Evolutionary conservation across 495 filamentous ascomycete genomes (phyloP).

Genomic region (Penicillium argentinense): DNA sequence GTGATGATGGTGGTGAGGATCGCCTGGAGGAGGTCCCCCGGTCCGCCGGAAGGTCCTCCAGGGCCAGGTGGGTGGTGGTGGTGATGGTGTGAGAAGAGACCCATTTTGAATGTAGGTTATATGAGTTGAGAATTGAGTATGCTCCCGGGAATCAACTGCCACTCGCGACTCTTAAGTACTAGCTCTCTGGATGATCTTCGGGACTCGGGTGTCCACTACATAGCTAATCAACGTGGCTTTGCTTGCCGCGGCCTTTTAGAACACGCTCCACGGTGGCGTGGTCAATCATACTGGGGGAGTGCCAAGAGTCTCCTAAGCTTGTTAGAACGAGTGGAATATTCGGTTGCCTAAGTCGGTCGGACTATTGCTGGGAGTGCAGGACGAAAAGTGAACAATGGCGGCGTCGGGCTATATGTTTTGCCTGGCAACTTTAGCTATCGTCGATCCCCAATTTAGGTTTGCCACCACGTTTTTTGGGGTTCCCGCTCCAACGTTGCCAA

Average conservation of each 20-base stretch:
- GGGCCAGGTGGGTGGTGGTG: neutral
- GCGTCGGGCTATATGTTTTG: neutral
- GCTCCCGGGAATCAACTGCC: no score
- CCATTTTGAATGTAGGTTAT: constrained; percentile 5
- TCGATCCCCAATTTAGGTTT: neutral
- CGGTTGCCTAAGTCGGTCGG: neutral
- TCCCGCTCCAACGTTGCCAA: neutral
- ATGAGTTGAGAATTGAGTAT: neutral
- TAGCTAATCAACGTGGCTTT: neutral
- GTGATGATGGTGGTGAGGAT: neutral
- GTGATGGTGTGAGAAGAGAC: constrained; percentile 16
- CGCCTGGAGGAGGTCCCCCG: constrained; percentile 1
- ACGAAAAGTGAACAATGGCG: neutral
- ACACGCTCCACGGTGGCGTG: neutral
- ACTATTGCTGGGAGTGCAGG: neutral
- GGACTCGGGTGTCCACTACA: neutral
- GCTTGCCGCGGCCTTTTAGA: neutral
- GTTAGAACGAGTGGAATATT: neutral
- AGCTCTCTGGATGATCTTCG: neutral
- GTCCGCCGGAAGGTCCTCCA: no score
- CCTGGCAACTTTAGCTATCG: neutral
- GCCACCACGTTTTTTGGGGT: neutral
- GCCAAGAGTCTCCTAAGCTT: neutral
- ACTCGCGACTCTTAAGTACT: neutral
- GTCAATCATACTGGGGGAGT: neutral